Conservation (phyloP, 2,329 filamentous ascomycete genomes). For the Rhinocladiella similis region DNA sequence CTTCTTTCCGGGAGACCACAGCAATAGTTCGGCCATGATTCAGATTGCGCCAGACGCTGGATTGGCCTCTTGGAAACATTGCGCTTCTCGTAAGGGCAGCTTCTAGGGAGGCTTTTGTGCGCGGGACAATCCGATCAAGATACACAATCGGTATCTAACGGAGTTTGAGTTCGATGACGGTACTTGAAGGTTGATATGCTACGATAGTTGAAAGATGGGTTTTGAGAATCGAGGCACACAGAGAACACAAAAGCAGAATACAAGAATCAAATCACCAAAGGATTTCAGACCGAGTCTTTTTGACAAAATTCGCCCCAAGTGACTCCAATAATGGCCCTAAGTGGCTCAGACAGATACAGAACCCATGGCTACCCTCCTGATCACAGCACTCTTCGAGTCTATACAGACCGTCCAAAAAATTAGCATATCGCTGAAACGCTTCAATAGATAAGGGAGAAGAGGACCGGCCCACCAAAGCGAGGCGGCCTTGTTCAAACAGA, state of each 20-base stretch:
- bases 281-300: neutral
- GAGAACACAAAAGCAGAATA: neutral
- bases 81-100: neutral
- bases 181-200: neutral
- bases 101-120: neutral
- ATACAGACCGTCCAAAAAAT: no score
- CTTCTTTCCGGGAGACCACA: neutral
- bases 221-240: neutral
- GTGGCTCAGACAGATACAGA: neutral
- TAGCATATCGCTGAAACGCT: no score
- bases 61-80: neutral
- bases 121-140: neutral
- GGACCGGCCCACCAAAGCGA: conserved; percentile 2
- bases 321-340: neutral
- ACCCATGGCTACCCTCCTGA: no score
- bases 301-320: neutral
- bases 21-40: neutral
- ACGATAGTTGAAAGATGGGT: neutral
- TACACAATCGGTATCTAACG: neutral
- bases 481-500: conserved; percentile 10
- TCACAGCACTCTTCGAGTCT: no score
- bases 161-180: neutral
- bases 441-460: no score
- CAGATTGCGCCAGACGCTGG: neutral
- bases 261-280: neutral